Conservation (phyloP, 2,329 filamentous ascomycete species). For the Cryphonectria carpinicola region DNA sequence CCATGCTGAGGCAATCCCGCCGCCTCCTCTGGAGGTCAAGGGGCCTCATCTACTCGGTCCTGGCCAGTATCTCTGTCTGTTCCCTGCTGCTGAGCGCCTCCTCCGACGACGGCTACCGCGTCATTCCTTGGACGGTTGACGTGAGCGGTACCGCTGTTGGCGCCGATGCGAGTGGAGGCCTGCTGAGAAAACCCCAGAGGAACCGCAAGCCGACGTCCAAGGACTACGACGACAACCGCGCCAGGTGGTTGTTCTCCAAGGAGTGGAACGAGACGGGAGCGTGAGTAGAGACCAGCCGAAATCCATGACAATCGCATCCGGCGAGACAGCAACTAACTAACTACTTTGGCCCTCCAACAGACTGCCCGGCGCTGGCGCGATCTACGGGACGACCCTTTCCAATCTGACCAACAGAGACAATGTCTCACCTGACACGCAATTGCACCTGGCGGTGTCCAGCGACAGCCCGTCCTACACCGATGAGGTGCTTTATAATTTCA, state of each 20-base stretch:
- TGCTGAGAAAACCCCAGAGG: conserved; percentile 17
- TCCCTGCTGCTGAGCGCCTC: conserved; percentile 47
- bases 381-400: conserved; percentile 61
- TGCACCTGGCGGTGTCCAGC: conserved; percentile 35
- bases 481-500: conserved; percentile 61
- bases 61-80: conserved; percentile 48
- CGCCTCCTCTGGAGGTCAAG: conserved; percentile 40
- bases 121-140: conserved; percentile 39
- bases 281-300: conserved; percentile 35
- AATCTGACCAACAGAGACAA: conserved; percentile 47
- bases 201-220: conserved; percentile 24
- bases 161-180: conserved; percentile 19
- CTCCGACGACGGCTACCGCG: conserved; percentile 38
- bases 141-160: conserved; percentile 25
- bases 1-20: conserved; percentile 35
- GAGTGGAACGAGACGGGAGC: conserved; percentile 44
- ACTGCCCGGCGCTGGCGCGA: conserved; percentile 50
- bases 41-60: conserved; percentile 45
- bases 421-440: conserved; percentile 36
- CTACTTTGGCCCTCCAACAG: conserved; percentile 36
- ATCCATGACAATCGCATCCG: conserved; percentile 1
- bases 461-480: conserved; percentile 40
- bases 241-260: conserved; percentile 42
- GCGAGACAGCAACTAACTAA: conserved; percentile 37
- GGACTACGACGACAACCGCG: conserved; percentile 27